These are phyloP conservation scores for Elsinoe fawcettii DNA, from an alignment of 2,329 filamentous ascomycete genomes.

Conservation along the genomic window DNA sequence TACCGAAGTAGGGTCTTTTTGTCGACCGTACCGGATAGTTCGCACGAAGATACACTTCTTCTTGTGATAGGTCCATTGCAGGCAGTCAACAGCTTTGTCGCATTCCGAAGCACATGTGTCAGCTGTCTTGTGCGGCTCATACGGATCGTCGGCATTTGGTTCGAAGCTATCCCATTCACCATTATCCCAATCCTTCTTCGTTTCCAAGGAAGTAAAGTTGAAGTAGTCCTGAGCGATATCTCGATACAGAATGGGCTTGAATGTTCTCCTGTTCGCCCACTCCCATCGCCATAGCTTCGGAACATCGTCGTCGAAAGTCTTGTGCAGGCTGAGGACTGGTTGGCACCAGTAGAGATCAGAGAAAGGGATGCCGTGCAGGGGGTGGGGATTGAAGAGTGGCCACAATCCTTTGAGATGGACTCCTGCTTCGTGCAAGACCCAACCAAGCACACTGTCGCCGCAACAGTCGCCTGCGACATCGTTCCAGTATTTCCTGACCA, in stretches of 20 bases:
- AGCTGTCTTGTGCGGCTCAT: constrained; percentile 27
- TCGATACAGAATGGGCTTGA: constrained; percentile 23
- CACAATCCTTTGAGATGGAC: constrained; percentile 41
- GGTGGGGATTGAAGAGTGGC: constrained; percentile 44
- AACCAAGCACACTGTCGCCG: constrained; percentile 44
- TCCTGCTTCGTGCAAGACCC: constrained; percentile 37
- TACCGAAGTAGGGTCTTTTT: constrained; percentile 25
- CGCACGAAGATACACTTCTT: constrained; percentile 23
- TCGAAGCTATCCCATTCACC: constrained; percentile 28
- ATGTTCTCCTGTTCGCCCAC: constrained; percentile 28
- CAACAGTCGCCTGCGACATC: constrained; percentile 42
- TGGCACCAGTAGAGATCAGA: constrained; percentile 45
- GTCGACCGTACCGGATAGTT: constrained; percentile 32
- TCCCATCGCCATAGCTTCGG: constrained; percentile 43
- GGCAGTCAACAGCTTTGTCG: constrained; percentile 29
- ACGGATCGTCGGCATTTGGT: constrained; percentile 24
- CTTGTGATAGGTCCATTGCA: constrained; percentile 30
- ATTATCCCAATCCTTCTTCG: constrained; percentile 31
- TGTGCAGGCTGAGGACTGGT: constrained; percentile 44
- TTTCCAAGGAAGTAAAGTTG: constrained; percentile 21
- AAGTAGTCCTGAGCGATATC: constrained; percentile 28
- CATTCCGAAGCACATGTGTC: constrained; percentile 41
- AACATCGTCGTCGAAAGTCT: constrained; percentile 43
- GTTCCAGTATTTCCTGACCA: constrained; percentile 31
- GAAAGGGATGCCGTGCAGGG: constrained; percentile 44